A percentile compares a stretch with the other conserved stretches of the same genome.
These are phyloP conservation scores for Carex littledalei DNA, from an alignment of 176 grass and related monocot genomes.

Conservation along the genomic window DNA sequence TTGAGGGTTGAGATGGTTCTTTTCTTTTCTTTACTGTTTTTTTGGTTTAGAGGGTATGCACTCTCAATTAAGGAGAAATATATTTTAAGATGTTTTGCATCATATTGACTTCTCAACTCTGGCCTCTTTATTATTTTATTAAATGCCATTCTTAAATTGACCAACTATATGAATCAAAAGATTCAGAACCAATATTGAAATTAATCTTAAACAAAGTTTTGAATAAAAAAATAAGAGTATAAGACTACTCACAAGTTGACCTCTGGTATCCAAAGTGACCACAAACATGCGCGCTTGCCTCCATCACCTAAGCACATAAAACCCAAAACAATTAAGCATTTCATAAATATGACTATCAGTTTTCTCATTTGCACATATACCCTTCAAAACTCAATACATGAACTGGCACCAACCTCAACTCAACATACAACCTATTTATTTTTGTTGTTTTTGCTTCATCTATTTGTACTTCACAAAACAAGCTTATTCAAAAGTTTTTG, in stretches of 20 bases:
- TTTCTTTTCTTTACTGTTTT: neutral
- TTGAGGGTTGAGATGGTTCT: neutral
- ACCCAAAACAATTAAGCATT: neutral
- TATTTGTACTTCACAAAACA: neutral
- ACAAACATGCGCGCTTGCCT: conserved; percentile 54
- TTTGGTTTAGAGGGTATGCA: neutral
- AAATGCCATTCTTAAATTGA: neutral
- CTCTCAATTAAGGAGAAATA: neutral
- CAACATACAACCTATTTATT: neutral
- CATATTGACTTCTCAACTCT: neutral
- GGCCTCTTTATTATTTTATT: neutral
- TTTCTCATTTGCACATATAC: neutral
- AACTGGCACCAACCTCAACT: neutral
- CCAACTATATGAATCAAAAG: neutral
- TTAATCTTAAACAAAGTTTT: neutral
- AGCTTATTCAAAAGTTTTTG: neutral
- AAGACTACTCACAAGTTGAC: conserved; percentile 40
- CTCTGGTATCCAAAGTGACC: conserved; percentile 57
- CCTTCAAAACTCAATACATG: neutral
- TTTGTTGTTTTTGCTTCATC: neutral
- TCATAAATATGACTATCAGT: neutral
- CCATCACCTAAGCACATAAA: conserved; percentile 42
- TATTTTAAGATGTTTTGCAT: neutral
- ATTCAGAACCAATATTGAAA: neutral
- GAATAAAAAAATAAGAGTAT: neutral